Percentiles rank a stretch among this genome's conserved stretches.
Conservation (phyloP, 257 asterid genomes). For the Solanum infundibuliforme region DNA sequence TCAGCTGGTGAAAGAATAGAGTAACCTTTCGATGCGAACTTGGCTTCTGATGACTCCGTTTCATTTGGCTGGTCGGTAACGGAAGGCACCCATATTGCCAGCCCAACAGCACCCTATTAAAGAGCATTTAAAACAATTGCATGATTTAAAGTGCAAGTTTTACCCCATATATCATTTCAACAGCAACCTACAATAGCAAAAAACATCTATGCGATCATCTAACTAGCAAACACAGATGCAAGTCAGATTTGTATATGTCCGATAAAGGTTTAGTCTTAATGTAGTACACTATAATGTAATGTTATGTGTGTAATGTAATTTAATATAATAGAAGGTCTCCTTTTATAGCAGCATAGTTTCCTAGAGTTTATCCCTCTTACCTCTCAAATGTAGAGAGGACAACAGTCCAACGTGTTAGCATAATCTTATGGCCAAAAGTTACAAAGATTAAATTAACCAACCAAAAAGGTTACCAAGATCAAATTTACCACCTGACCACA, state of each 20-base stretch:
- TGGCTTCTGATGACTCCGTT: constrained; percentile 36
- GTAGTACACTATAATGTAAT: background rate
- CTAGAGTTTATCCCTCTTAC: background rate
- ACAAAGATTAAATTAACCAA: background rate
- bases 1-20: constrained; percentile 52
- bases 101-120: constrained; percentile 95
- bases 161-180: background rate
- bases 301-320: background rate
- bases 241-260: background rate
- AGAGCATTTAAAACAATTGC: background rate
- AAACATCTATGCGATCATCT: background rate
- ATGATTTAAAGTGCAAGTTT: background rate
- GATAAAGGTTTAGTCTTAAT: background rate
- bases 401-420: background rate
- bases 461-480: background rate
- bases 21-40: constrained; percentile 48
- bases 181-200: background rate
- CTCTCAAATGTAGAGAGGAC: background rate
- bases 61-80: constrained; percentile 75
- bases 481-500: background rate
- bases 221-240: background rate
- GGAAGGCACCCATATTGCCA: constrained; percentile 99
- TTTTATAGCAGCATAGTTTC: background rate
- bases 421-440: background rate
- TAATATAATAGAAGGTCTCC: background rate